phyloP scores from a whole-genome alignment of 2,329 filamentous ascomycete genomes.

The Colletotrichum lupini region DNA sequence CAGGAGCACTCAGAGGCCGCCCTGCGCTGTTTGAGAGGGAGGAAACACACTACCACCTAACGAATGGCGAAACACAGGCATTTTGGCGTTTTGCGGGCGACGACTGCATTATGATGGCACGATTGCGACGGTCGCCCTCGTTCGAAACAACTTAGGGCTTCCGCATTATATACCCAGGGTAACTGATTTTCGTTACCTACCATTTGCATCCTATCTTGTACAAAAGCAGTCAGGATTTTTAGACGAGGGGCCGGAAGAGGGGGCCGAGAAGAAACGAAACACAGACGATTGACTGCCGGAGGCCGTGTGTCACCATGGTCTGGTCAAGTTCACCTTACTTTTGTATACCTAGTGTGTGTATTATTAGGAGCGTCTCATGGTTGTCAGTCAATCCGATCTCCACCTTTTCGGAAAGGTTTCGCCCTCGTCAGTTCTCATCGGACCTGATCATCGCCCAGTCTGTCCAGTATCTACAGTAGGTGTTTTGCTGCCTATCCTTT shows the following conservation, averaged over 20 bases:
- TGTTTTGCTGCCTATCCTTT: neutral
- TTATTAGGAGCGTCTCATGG: neutral
- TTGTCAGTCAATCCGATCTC: slow-evolving; percentile 1
- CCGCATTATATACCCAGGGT: slow-evolving; percentile 33
- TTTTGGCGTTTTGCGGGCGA: slow-evolving; percentile 7
- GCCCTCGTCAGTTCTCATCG: neutral
- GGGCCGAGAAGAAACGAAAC: neutral
- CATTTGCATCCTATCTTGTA: slow-evolving; percentile 11
- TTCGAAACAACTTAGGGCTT: slow-evolving; percentile 8
- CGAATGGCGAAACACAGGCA: slow-evolving; percentile 9
- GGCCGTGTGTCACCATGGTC: neutral
- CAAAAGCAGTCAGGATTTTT: neutral
- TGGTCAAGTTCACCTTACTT: neutral
- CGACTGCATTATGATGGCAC: slow-evolving; percentile 10
- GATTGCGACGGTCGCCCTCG: slow-evolving; percentile 8
- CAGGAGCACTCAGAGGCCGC: neutral
- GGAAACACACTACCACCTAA: neutral
- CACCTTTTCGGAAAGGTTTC: neutral
- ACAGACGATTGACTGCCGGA: neutral
- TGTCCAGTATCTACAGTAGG: neutral
- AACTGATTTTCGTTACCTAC: slow-evolving; percentile 1
- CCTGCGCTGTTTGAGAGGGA: neutral
- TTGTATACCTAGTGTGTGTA: neutral
- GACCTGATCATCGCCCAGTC: neutral
- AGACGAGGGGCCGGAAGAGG: neutral